Evolutionary conservation across 116 monocot genomes (phyloP).

Genomic region (Dioscorea cayenensis): DNA sequence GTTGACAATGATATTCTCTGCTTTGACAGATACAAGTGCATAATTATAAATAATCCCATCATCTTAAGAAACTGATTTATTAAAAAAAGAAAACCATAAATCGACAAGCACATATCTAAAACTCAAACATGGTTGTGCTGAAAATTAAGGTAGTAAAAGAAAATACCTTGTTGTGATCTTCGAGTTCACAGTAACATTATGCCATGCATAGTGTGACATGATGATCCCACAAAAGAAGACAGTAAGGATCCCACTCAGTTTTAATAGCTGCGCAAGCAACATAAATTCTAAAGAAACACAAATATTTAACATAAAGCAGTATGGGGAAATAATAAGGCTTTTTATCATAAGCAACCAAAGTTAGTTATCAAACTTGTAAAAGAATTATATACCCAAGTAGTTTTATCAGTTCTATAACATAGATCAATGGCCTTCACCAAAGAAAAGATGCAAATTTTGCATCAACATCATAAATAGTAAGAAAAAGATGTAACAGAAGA

Average conservation of each 20-base stretch:
- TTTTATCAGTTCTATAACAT: background rate
- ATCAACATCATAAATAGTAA: background rate
- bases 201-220: constrained; percentile 70
- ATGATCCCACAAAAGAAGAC: constrained; percentile 66
- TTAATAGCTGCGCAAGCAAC: constrained; percentile 25
- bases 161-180: constrained; percentile 55
- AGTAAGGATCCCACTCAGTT: constrained; percentile 57
- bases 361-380: no score
- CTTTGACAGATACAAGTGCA: no score
- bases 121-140: background rate
- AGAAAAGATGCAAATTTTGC: background rate
- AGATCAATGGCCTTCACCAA: background rate
- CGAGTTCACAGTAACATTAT: constrained; percentile 50
- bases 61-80: background rate
- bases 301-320: background rate
- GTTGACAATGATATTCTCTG: no score
- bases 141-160: background rate
- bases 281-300: background rate
- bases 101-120: background rate
- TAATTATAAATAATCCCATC: no score
- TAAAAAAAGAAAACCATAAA: background rate
- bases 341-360: background rate
- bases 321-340: background rate
- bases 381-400: no score
- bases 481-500: background rate